phyloP scores from a whole-genome alignment of 768 basidiomycete species.

The Kwoniella europaea region DNA sequence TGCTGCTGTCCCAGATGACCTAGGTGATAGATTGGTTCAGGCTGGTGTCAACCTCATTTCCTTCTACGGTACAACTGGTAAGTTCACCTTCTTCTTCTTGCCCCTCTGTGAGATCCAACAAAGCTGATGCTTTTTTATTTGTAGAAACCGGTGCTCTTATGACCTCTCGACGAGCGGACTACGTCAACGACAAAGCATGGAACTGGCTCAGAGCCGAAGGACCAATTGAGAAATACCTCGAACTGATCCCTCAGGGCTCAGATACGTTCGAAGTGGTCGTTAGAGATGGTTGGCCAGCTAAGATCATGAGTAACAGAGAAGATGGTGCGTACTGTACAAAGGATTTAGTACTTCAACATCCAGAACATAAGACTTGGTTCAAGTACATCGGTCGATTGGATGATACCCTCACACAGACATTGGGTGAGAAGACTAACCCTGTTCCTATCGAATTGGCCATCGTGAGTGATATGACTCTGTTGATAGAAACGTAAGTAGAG shows the following conservation, averaged over 20 bases:
- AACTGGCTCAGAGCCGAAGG: conserved; percentile 62
- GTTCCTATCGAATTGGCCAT: conserved; percentile 65
- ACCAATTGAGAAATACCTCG: conserved; percentile 58
- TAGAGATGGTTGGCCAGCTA: conserved; percentile 64
- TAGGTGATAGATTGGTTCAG: conserved; percentile 64
- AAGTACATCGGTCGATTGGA: conserved; percentile 66
- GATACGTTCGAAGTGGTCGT: conserved; percentile 64
- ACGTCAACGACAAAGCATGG: conserved; percentile 64
- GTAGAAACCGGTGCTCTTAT: conserved; percentile 49
- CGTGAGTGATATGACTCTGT: conserved; percentile 27
- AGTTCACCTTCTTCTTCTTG: not conserved
- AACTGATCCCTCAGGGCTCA: conserved; percentile 61
- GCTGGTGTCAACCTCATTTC: conserved; percentile 64
- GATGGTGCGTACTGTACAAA: conserved; percentile 67
- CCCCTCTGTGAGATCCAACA: not conserved
- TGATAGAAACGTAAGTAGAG: not conserved
- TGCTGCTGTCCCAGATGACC: conserved; percentile 64
- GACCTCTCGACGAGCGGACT: conserved; percentile 60
- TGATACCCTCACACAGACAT: conserved; percentile 62
- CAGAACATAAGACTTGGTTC: conserved; percentile 59
- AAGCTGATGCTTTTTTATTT: not conserved
- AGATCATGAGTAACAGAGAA: conserved; percentile 63
- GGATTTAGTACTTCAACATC: conserved; percentile 65
- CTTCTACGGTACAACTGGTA: conserved; percentile 63
- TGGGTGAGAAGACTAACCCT: conserved; percentile 67